phyloP scores from a whole-genome alignment of 179 eudicot species.

The Vitellaria paradoxa region DNA sequence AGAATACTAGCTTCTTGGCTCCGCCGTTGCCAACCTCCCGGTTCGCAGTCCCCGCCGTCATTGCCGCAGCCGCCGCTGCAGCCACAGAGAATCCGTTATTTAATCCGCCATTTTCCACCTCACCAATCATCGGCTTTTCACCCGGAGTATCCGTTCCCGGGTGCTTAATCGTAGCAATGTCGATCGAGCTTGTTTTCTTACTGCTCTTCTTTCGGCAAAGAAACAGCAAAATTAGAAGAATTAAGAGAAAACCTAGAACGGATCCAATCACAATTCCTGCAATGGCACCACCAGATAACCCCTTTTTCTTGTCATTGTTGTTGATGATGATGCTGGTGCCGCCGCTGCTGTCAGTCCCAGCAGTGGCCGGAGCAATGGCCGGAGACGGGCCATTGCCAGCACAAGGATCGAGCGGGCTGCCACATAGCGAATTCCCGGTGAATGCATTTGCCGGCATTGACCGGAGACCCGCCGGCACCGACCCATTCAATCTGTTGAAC shows the following conservation, averaged over 20 bases:
- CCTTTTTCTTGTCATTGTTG: not conserved
- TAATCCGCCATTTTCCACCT: not conserved
- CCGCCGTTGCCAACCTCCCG: slow-evolving; percentile 13
- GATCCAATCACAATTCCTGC: slow-evolving; percentile 24
- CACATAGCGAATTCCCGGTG: slow-evolving; percentile 19
- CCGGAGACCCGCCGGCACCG: slow-evolving; percentile 14
- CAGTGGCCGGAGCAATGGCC: not conserved
- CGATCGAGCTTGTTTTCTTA: not conserved
- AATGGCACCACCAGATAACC: slow-evolving; percentile 20
- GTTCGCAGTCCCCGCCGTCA: not conserved
- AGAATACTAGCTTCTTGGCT: slow-evolving; percentile 10
- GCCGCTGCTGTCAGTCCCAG: not conserved
- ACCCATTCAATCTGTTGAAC: slow-evolving; percentile 13
- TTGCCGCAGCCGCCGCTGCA: slow-evolving; percentile 8
- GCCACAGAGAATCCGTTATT: slow-evolving; percentile 12
- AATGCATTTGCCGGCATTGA: slow-evolving; percentile 10
- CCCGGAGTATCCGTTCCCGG: slow-evolving; percentile 15
- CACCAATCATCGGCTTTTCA: slow-evolving; percentile 6
- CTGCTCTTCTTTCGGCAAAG: slow-evolving; percentile 17
- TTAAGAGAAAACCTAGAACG: slow-evolving; percentile 13
- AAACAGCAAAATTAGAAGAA: slow-evolving; percentile 1
- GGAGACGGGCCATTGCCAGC: no score
- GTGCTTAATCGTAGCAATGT: slow-evolving; percentile 14
- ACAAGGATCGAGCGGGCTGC: slow-evolving; percentile 15
- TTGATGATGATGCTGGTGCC: no score